phyloP scores from a whole-genome alignment of 2,329 filamentous ascomycete species.

The Calycina marina region DNA sequence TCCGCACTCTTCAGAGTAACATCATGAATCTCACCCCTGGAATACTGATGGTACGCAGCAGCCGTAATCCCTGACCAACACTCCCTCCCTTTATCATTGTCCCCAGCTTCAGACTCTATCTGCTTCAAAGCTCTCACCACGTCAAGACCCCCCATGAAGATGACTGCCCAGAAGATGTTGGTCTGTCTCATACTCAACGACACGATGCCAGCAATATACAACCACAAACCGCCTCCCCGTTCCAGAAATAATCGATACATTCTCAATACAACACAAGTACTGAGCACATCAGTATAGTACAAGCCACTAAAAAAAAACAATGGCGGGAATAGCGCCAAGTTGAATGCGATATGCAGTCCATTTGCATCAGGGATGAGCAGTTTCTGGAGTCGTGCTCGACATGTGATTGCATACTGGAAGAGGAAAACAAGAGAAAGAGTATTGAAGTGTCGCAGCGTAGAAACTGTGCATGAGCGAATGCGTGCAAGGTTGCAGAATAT shows the following conservation, averaged over 20 bases:
- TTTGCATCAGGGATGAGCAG: conserved; percentile 3
- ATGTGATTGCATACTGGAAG: conserved; percentile 19
- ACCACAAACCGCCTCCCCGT: conserved; percentile 21
- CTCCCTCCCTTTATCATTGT: conserved; percentile 1
- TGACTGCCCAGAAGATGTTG: conserved; percentile 88
- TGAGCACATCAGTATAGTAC: conserved; percentile 88
- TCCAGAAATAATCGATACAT: conserved; percentile 46
- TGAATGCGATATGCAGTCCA: conserved; percentile 49
- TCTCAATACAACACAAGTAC: conserved; percentile 59
- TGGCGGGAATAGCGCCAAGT: conserved; percentile 73
- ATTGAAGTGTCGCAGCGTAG: conserved; percentile 35
- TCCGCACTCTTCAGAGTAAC: conserved; percentile 31
- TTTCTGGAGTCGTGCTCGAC: conserved; percentile 13
- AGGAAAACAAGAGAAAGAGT: conserved; percentile 29
- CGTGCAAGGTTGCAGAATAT: conserved; percentile 23
- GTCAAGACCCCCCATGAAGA: conserved; percentile 55
- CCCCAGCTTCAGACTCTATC: conserved; percentile 18
- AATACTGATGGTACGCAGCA: conserved; percentile 18
- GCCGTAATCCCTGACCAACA: conserved; percentile 6
- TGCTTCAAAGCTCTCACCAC: conserved; percentile 35
- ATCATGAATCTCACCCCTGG: conserved; percentile 40
- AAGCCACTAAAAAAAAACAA: conserved; percentile 92
- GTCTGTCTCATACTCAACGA: conserved; percentile 78
- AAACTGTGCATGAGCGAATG: conserved; percentile 24
- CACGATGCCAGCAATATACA: conserved; percentile 40